Evolutionary conservation across 495 filamentous ascomycete genomes (phyloP).

Genomic region (Penicillium coffeae): DNA sequence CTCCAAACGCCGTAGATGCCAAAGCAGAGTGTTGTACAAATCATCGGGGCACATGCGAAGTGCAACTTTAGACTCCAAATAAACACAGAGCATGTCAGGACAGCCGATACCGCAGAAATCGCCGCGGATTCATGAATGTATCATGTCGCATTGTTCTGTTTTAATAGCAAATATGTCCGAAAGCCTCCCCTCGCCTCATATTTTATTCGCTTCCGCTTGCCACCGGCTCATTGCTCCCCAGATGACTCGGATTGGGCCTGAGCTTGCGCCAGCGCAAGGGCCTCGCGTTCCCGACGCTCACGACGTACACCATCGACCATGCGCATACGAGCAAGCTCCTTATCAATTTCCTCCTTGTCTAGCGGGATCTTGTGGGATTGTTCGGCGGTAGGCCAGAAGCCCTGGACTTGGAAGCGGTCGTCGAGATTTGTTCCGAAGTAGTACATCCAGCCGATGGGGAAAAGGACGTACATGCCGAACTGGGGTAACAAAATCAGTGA

Average conservation of each 20-base stretch:
- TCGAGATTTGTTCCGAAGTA: conserved; percentile 99
- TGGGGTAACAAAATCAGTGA: conserved; percentile 33
- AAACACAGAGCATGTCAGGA: neutral
- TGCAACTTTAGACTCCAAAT: neutral
- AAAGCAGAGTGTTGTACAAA: neutral
- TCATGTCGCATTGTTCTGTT: neutral
- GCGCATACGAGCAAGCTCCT: conserved; percentile 71
- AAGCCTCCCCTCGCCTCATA: no score
- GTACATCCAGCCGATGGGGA: conserved; percentile 98
- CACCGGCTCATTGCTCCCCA: conserved; percentile 1
- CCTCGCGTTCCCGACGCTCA: conserved; percentile 55
- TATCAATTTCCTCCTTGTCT: conserved; percentile 80
- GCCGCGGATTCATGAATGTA: neutral
- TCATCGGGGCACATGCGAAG: no score
- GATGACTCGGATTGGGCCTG: conserved; percentile 22
- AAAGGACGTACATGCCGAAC: conserved; percentile 98
- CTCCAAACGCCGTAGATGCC: neutral
- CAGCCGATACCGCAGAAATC: neutral
- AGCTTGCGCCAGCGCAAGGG: conserved; percentile 43
- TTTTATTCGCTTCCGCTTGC: no score
- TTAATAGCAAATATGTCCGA: neutral
- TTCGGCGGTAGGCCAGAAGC: conserved; percentile 89
- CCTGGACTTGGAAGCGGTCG: conserved; percentile 75
- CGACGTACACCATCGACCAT: conserved; percentile 34
- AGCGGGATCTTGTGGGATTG: conserved; percentile 85